phyloP scores from a whole-genome alignment of 805 yeast species.

The Kregervanrija pseudodelftensis region DNA sequence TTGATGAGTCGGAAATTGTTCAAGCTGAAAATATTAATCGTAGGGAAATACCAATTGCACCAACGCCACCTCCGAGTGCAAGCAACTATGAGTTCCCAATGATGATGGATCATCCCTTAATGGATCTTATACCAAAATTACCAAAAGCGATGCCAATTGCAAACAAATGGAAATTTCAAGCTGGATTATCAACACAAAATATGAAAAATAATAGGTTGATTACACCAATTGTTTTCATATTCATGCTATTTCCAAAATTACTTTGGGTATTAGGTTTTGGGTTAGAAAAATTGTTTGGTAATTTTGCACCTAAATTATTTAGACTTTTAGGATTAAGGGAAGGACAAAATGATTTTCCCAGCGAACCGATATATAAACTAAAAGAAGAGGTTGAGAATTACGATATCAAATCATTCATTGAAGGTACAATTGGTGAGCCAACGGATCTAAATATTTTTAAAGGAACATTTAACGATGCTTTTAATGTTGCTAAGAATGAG shows the following conservation, averaged over 20 bases:
- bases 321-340: constrained; percentile 22
- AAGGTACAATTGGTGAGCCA: constrained; percentile 17
- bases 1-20: constrained; percentile 10
- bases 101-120: not conserved
- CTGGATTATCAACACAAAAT: constrained; percentile 17
- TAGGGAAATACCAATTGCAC: not conserved
- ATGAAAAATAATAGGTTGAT: constrained; percentile 6
- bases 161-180: constrained; percentile 30
- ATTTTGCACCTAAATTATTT: constrained; percentile 29
- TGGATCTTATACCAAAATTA: constrained; percentile 22
- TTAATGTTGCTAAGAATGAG: constrained; percentile 30
- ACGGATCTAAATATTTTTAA: constrained; percentile 24
- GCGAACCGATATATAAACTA: constrained; percentile 17
- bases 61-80: not conserved
- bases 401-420: constrained; percentile 13
- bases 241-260: constrained; percentile 50
- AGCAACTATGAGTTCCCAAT: too few relatives aligned
- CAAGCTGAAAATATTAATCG: not conserved
- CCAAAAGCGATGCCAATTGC: constrained; percentile 31
- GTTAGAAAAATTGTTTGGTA: constrained; percentile 27
- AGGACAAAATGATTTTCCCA: constrained; percentile 27
- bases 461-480: constrained; percentile 37
- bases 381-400: constrained; percentile 14
- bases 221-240: constrained; percentile 40
- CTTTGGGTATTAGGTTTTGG: constrained; percentile 34